Conservation (phyloP, 345 rosid species). For the Abelmoschus esculentus region DNA sequence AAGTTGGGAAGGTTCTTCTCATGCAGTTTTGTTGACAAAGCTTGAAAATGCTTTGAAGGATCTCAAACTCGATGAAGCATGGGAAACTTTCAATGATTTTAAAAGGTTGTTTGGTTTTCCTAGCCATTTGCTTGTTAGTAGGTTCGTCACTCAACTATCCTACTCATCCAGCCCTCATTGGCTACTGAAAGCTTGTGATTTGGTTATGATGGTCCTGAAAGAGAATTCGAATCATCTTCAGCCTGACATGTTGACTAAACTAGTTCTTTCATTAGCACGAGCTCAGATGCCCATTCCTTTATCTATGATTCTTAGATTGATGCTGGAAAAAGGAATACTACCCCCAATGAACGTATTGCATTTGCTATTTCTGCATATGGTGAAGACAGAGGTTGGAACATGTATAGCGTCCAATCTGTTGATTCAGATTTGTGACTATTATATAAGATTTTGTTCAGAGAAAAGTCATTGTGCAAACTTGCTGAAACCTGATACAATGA, state of each 20-base stretch:
- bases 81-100: slow-evolving; percentile 55
- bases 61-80: slow-evolving; percentile 50
- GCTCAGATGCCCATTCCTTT: slow-evolving; percentile 55
- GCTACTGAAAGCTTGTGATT: slow-evolving; percentile 47
- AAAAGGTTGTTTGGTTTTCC: slow-evolving; percentile 59
- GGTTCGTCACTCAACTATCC: slow-evolving; percentile 46
- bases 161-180: slow-evolving; percentile 54
- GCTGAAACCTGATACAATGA: slow-evolving; percentile 50
- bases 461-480: slow-evolving; percentile 24
- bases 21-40: slow-evolving; percentile 41
- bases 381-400: slow-evolving; percentile 61
- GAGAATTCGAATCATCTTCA: slow-evolving; percentile 35
- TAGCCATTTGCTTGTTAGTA: slow-evolving; percentile 22
- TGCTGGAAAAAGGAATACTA: slow-evolving; percentile 42
- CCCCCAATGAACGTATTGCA: slow-evolving; percentile 28
- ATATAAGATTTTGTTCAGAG: slow-evolving; percentile 9
- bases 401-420: slow-evolving; percentile 60
- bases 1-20: slow-evolving; percentile 47
- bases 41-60: slow-evolving; percentile 48
- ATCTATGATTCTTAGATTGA: slow-evolving; percentile 42
- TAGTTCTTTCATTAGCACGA: slow-evolving; percentile 60
- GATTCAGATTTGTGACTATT: slow-evolving; percentile 50
- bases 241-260: slow-evolving; percentile 37
- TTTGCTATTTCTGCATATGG: slow-evolving; percentile 61
- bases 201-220: slow-evolving; percentile 35